Conservation (phyloP, 768 basidiomycete species). For the Suillus placidus region DNA sequence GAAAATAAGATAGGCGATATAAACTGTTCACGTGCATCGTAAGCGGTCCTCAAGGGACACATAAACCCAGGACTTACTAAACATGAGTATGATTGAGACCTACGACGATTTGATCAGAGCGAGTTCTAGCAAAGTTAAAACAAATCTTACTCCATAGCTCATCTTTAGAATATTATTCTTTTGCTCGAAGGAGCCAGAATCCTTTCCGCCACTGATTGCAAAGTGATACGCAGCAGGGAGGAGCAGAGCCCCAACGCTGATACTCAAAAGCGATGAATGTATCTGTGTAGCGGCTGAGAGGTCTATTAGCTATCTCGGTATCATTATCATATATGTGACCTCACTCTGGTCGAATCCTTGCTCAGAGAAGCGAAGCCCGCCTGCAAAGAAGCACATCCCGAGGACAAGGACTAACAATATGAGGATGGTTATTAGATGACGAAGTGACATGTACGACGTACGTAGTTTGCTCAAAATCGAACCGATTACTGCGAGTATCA, state of each 20-base stretch:
- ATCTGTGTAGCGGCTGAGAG: slow-evolving; percentile 59
- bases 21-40: slow-evolving; percentile 40
- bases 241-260: slow-evolving; percentile 80
- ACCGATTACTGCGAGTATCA: slow-evolving; percentile 62
- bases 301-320: slow-evolving; percentile 10
- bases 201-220: slow-evolving; percentile 35
- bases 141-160: slow-evolving; percentile 51
- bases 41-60: neutral
- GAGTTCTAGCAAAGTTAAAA: slow-evolving; percentile 8
- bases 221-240: slow-evolving; percentile 83
- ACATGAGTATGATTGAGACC: slow-evolving; percentile 56
- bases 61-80: slow-evolving; percentile 40
- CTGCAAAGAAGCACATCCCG: slow-evolving; percentile 91
- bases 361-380: slow-evolving; percentile 75
- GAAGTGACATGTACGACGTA: slow-evolving; percentile 32
- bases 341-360: slow-evolving; percentile 77
- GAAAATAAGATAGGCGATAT: slow-evolving; percentile 53
- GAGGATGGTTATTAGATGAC: slow-evolving; percentile 5
- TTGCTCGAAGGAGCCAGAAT: slow-evolving; percentile 36
- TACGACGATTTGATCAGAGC: slow-evolving; percentile 18
- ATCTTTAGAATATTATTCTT: slow-evolving; percentile 46
- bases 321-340: slow-evolving; percentile 27
- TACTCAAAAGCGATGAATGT: slow-evolving; percentile 73
- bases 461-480: slow-evolving; percentile 80
- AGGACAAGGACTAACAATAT: slow-evolving; percentile 65